Evolutionary conservation across 495 filamentous ascomycete species (phyloP).

Genomic region (Darksidea phi): DNA sequence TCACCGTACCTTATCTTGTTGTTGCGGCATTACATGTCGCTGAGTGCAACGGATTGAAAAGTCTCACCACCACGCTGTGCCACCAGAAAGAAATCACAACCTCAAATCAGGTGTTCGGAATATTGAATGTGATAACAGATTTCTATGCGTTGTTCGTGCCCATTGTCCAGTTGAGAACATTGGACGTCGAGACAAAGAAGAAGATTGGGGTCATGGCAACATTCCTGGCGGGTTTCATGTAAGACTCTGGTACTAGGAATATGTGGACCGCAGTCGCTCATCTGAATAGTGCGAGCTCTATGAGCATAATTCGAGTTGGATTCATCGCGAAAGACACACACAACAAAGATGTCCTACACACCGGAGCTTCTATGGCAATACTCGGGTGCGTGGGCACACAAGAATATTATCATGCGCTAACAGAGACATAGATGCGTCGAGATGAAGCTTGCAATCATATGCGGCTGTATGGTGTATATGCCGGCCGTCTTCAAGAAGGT

Average conservation of each 20-base stretch:
- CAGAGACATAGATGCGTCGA: not conserved
- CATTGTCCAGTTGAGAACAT: not conserved
- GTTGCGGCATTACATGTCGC: not conserved
- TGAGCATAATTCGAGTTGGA: not conserved
- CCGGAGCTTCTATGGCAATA: not conserved
- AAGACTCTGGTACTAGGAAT: not conserved
- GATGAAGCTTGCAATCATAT: not conserved
- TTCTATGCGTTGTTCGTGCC: not conserved
- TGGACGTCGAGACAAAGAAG: not conserved
- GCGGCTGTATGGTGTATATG: not conserved
- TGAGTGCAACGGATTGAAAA: not conserved
- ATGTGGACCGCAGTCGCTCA: not conserved
- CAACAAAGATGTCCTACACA: not conserved
- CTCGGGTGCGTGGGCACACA: not conserved
- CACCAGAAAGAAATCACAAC: not conserved
- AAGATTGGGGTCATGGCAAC: not conserved
- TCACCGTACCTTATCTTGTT: not conserved
- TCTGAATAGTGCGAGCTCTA: not conserved
- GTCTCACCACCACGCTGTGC: not conserved
- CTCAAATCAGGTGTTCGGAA: not conserved
- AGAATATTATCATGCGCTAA: not conserved
- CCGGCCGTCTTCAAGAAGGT: not conserved
- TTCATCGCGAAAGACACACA: not conserved
- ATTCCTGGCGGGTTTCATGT: not conserved
- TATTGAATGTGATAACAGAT: not conserved